Percentiles rank a stretch among this genome's conserved stretches.
These are phyloP conservation scores for Acacia pycnantha DNA, from an alignment of 331 rosid species.

Conservation along the genomic window DNA sequence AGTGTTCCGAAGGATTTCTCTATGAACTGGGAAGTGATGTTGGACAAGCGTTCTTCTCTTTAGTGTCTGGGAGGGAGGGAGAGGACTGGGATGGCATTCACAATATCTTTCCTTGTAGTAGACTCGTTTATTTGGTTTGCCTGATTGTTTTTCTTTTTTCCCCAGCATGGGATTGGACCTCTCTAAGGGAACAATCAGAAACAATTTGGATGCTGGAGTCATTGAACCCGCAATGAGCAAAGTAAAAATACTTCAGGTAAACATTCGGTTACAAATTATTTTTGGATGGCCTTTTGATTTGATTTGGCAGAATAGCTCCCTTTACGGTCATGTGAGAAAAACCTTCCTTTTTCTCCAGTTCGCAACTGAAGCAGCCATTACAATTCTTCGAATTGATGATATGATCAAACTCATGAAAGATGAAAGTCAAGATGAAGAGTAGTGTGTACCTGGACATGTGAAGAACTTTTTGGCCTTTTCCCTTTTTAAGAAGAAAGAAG, in stretches of 20 bases:
- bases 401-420: conserved; percentile 94
- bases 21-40: too few relatives aligned
- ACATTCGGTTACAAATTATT: background rate
- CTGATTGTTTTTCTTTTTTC: background rate
- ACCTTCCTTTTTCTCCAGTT: conserved; percentile 45
- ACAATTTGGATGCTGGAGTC: conserved; percentile 97
- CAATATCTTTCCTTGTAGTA: background rate
- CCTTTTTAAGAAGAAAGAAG: background rate
- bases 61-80: background rate
- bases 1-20: background rate
- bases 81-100: background rate
- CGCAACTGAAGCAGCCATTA: conserved; percentile 97
- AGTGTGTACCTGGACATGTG: conserved; percentile 25
- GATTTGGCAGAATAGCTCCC: conserved; percentile 4
- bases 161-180: conserved; percentile 95
- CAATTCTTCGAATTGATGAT: conserved; percentile 95
- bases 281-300: background rate
- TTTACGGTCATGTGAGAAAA: background rate
- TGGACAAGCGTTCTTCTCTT: background rate
- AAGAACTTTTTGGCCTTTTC: conserved; percentile 11
- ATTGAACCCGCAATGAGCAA: conserved; percentile 99
- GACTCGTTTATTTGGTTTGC: background rate
- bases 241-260: conserved; percentile 93
- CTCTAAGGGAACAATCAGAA: conserved; percentile 62
- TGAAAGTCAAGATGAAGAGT: conserved; percentile 69